These are phyloP conservation scores for Rhododendron williamsianum DNA, from an alignment of 148 eudicot species.

Conservation along the genomic window DNA sequence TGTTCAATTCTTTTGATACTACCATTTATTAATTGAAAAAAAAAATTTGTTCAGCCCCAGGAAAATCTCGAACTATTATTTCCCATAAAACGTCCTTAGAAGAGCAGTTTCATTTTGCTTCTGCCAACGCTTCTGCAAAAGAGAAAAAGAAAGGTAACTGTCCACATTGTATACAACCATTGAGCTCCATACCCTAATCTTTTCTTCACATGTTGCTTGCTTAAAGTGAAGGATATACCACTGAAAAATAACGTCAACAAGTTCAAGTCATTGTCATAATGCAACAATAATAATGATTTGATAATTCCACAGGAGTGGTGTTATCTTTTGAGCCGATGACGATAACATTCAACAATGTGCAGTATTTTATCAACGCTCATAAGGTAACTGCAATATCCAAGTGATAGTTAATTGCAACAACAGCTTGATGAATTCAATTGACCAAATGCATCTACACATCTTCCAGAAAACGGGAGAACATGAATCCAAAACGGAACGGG, in stretches of 20 bases:
- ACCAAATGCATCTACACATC: neutral
- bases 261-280: neutral
- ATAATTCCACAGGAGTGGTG: constrained; percentile 14
- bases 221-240: neutral
- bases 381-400: constrained; percentile 16
- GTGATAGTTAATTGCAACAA: neutral
- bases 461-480: constrained; percentile 23
- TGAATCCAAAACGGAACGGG: constrained; percentile 3
- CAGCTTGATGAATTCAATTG: neutral
- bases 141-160: no score
- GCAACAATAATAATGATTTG: neutral
- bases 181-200: neutral
- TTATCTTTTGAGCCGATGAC: constrained; percentile 26
- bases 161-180: neutral
- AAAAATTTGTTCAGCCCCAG: constrained; percentile 32
- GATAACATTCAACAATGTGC: constrained; percentile 24
- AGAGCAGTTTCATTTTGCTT: neutral
- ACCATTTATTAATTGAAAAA: no score
- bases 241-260: neutral
- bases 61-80: constrained; percentile 32
- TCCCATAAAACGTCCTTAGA: constrained; percentile 31
- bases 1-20: neutral
- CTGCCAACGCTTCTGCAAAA: no score
- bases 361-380: constrained; percentile 29
- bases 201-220: neutral